A percentile compares a stretch with the other conserved stretches of the same genome.
Evolutionary conservation across 2,329 filamentous ascomycete species (phyloP).

Genomic region (Magnaporthiopsis poae): DNA sequence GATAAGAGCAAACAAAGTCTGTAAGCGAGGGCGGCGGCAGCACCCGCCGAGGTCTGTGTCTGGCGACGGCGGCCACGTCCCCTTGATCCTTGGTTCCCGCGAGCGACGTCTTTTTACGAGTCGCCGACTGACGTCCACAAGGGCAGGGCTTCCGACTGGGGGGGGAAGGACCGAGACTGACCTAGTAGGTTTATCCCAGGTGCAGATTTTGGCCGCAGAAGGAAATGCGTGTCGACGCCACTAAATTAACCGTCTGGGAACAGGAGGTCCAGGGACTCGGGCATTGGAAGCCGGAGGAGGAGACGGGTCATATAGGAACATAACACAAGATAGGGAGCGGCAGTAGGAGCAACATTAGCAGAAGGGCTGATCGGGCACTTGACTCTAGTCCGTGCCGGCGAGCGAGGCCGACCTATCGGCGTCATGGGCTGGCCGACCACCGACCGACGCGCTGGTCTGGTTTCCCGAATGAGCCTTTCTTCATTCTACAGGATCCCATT

Average conservation of each 20-base stretch:
- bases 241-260: neutral
- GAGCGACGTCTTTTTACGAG: neutral
- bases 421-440: neutral
- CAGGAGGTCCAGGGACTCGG: neutral
- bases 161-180: neutral
- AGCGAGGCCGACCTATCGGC: neutral
- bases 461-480: neutral
- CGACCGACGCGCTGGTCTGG: neutral
- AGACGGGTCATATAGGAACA: neutral
- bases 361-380: neutral
- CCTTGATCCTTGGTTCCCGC: neutral
- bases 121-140: conserved; percentile 6
- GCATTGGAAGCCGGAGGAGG: neutral
- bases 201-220: neutral
- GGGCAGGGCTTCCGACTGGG: neutral
- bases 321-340: neutral
- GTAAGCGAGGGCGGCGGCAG: too few species aligned
- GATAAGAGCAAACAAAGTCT: neutral
- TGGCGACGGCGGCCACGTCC: neutral
- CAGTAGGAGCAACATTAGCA: neutral
- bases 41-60: neutral
- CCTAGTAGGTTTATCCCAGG: neutral
- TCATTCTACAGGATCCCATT: neutral
- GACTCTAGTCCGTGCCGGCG: conserved; percentile 1
- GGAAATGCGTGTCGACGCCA: neutral